Evolutionary conservation across 2,329 filamentous ascomycete genomes (phyloP).

Genomic region (Microsporum ferrugineum): DNA sequence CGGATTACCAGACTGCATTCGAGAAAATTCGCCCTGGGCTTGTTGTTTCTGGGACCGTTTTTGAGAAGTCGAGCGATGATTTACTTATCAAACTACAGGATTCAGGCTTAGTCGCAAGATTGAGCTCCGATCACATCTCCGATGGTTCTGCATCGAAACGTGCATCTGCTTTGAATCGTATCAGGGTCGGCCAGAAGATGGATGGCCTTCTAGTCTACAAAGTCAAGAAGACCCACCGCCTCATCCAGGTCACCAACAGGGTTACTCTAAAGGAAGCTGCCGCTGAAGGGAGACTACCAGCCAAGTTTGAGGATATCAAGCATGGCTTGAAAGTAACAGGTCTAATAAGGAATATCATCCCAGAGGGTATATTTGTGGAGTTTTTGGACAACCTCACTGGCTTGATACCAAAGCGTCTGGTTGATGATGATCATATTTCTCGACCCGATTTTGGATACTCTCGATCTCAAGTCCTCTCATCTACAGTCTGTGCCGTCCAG

Average conservation of each 20-base stretch:
- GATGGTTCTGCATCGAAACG: constrained; percentile 76
- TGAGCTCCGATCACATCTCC: constrained; percentile 67
- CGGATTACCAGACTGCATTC: constrained; percentile 62
- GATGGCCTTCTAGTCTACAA: constrained; percentile 75
- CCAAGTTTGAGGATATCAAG: constrained; percentile 57
- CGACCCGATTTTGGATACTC: constrained; percentile 67
- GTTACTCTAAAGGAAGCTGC: constrained; percentile 66
- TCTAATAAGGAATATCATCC: constrained; percentile 74
- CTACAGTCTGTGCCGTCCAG: constrained; percentile 63
- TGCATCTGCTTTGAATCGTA: constrained; percentile 62
- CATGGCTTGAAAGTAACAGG: constrained; percentile 59
- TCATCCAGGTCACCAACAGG: constrained; percentile 71
- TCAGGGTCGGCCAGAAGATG: constrained; percentile 73
- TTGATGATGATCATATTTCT: constrained; percentile 57
- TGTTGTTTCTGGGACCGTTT: constrained; percentile 64
- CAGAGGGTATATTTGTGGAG: constrained; percentile 74
- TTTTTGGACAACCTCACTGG: constrained; percentile 69
- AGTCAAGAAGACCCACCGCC: constrained; percentile 65
- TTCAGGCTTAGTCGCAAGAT: constrained; percentile 62
- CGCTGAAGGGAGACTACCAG: constrained; percentile 60
- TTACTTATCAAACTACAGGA: constrained; percentile 64
- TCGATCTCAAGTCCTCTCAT: constrained; percentile 62
- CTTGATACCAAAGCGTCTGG: constrained; percentile 65
- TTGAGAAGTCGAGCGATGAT: constrained; percentile 68
- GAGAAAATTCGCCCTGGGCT: constrained; percentile 62